Evolutionary conservation across 192 early-diverging fungal genomes (phyloP), one percentile per base, ranked within the genome.

Genomic region (Linnemannia exigua): DNA sequence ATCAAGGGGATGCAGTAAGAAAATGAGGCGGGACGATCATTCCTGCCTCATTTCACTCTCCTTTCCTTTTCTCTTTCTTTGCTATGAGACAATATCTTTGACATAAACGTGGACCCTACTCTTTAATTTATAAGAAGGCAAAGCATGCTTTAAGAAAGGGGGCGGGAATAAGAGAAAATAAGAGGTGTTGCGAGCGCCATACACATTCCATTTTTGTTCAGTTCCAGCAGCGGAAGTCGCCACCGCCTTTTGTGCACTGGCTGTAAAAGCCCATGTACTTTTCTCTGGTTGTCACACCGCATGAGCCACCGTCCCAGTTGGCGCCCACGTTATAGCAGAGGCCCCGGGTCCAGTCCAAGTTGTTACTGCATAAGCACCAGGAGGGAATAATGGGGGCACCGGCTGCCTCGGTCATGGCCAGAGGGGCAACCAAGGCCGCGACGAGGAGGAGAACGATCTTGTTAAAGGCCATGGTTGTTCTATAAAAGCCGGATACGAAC

Each of bases 391-490:
- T 19, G 33, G 36, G 36, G 11, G 67, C 69, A 47, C 69, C 69
- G 16, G 69, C 69, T 12, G 69, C 69, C 41, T 70, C 22, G 69
- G 41, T 70, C 41, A 70, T 70, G 41, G 69, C 69, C 9, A 70
- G 8, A 17, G 41, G 69, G 20, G 69, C 41, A 28, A 16, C 41
- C 12, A 70, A 16, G 0, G 41, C 22, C 1, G 69, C 69, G 69
- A 70, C 41, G 38, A 70, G 69, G 69, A 47, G 69, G 69, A 70
- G 69, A 44, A 70, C 38, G 41, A 70, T 41, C 69, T 70, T 70
- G 41, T 70, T 70, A 38, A 70, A 70, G 69, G 69, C 38, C 69
- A 70, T 70, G 3, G 68, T 37, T 70, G 41, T 70, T 22, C n/a
- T 70, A 25, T n/a, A n/a, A 25, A 52, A 52, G 50, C 22, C 50